Percentiles rank a stretch among this genome's conserved stretches.
Conservation (phyloP, 108 stramenopile species). For the Skeletonema marinoi region DNA sequence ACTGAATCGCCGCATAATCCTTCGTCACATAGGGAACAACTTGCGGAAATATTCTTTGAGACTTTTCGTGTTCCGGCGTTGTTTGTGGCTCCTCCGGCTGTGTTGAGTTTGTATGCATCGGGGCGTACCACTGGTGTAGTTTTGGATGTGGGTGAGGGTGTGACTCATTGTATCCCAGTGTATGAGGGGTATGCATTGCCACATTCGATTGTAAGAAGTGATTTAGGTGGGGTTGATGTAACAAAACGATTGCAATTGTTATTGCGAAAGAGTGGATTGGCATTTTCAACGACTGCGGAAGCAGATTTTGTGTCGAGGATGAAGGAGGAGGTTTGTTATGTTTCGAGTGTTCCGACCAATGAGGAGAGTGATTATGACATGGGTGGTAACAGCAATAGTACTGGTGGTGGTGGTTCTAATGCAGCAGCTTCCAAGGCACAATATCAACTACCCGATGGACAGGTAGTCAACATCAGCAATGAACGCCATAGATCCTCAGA, state of each 20-base stretch:
- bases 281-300: constrained; percentile 93
- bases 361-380: constrained; percentile 41
- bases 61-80: constrained; percentile 92
- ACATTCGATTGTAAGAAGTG: constrained; percentile 91
- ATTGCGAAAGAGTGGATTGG: constrained; percentile 82
- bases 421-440: constrained; percentile 57
- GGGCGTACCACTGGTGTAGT: constrained; percentile 97
- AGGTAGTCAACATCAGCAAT: constrained; percentile 73
- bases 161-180: constrained; percentile 96
- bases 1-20: constrained; percentile 97
- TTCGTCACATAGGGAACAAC: constrained; percentile 83
- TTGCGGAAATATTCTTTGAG: constrained; percentile 96
- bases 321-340: constrained; percentile 94
- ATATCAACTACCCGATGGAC: constrained; percentile 94
- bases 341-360: constrained; percentile 63
- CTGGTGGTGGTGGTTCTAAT: background rate
- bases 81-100: constrained; percentile 91
- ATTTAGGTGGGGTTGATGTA: constrained; percentile 95
- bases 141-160: constrained; percentile 96
- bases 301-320: constrained; percentile 88
- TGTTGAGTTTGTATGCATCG: constrained; percentile 93
- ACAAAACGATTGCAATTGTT: constrained; percentile 91
- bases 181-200: constrained; percentile 97
- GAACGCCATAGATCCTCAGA: constrained; percentile 94
- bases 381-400: background rate